Percentiles rank a stretch among this genome's conserved stretches.
Conservation (phyloP, 2,329 filamentous ascomycete species). For the Trichoderma sp. region DNA sequence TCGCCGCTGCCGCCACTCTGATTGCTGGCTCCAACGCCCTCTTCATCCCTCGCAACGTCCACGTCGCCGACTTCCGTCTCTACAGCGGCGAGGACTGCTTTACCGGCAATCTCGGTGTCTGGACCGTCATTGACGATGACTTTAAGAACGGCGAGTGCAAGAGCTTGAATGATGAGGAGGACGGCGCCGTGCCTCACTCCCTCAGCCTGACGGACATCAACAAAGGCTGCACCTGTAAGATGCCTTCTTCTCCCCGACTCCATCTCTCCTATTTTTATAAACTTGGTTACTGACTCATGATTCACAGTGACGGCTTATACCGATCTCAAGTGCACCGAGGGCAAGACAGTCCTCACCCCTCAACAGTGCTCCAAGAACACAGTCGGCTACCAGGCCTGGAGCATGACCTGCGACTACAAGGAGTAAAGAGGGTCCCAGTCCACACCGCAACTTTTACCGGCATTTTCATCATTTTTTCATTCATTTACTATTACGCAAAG, state of each 20-base stretch:
- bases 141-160: constrained; percentile 32
- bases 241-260: not conserved
- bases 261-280: not conserved
- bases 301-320: constrained; percentile 31
- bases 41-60: constrained; percentile 31
- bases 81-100: constrained; percentile 32
- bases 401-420: constrained; percentile 29
- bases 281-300: not conserved
- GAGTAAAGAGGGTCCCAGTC: not conserved
- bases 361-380: constrained; percentile 10
- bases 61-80: constrained; percentile 37
- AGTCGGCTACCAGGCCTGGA: constrained; percentile 26
- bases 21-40: constrained; percentile 29
- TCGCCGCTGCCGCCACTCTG: constrained; percentile 29
- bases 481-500: not conserved
- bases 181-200: constrained; percentile 25
- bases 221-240: constrained; percentile 32
- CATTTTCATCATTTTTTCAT: not conserved
- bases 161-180: constrained; percentile 26
- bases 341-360: constrained; percentile 1
- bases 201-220: constrained; percentile 30
- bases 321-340: constrained; percentile 25
- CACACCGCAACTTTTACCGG: constrained; percentile 12
- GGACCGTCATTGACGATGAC: constrained; percentile 36
- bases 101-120: constrained; percentile 34